Percentiles rank a stretch among this genome's conserved stretches.
Evolutionary conservation across 805 yeast genomes (phyloP).

Genomic region (Saturnispora besseyi): DNA sequence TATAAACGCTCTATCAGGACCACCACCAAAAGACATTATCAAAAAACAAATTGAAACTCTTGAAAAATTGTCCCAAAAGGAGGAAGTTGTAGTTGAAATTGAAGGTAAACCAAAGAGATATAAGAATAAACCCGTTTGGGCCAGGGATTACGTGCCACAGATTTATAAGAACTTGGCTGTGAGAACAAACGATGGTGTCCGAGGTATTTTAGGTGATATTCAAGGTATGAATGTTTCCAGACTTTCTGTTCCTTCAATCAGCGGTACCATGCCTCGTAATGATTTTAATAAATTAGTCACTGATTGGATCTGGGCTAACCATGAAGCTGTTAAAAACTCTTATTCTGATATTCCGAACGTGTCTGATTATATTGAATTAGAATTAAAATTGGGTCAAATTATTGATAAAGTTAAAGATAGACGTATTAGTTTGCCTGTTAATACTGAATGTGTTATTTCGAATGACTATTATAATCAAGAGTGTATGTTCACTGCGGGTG

Average conservation of each 20-base stretch:
- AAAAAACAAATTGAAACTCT: constrained; percentile 22
- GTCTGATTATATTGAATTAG: constrained; percentile 56
- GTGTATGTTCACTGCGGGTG: constrained; percentile 54
- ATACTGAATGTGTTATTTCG: constrained; percentile 53
- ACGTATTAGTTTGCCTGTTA: constrained; percentile 55
- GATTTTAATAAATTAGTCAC: constrained; percentile 75
- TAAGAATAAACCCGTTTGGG: constrained; percentile 71
- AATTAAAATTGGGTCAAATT: constrained; percentile 64
- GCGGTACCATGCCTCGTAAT: constrained; percentile 71
- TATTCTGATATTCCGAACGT: constrained; percentile 27
- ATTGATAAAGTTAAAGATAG: constrained; percentile 55
- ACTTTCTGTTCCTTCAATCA: constrained; percentile 39
- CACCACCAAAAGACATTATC: constrained; percentile 8
- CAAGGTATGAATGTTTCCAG: constrained; percentile 16
- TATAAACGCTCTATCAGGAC: not conserved
- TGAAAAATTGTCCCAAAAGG: constrained; percentile 25
- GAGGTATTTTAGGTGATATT: constrained; percentile 6
- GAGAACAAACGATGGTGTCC: constrained; percentile 2
- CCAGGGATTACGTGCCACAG: constrained; percentile 57
- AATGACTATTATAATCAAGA: constrained; percentile 43
- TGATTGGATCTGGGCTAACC: constrained; percentile 82
- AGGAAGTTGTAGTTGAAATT: constrained; percentile 8
- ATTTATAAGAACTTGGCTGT: constrained; percentile 11
- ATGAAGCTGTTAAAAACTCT: constrained; percentile 53
- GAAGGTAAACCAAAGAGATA: constrained; percentile 51